Percentiles rank a stretch among this genome's conserved stretches.
phyloP scores from a whole-genome alignment of 1,284 basidiomycete species.

The Cryptococcus neoformans region DNA sequence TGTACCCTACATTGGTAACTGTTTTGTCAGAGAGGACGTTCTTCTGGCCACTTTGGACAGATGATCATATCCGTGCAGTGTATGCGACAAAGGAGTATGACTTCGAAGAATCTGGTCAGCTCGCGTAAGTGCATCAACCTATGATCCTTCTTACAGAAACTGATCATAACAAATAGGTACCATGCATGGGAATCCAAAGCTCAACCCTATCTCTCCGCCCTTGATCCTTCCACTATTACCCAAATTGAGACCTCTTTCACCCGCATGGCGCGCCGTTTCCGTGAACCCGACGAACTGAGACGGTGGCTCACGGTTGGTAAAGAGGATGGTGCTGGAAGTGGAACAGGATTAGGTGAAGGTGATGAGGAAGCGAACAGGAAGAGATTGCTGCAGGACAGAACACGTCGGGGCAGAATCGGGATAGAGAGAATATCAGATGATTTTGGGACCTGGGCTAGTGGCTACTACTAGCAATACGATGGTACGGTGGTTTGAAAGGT shows the following conservation, averaged over 20 bases:
- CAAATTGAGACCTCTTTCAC: slow-evolving; percentile 35
- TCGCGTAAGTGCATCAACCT: slow-evolving; percentile 19
- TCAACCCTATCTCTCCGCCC: slow-evolving; percentile 21
- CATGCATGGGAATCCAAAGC: slow-evolving; percentile 47
- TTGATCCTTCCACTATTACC: slow-evolving; percentile 30
- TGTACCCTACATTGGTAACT: slow-evolving; percentile 46
- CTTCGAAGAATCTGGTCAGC: slow-evolving; percentile 36
- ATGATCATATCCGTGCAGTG: slow-evolving; percentile 32
- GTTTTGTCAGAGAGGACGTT: slow-evolving; percentile 49
- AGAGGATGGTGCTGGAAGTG: slow-evolving; percentile 11
- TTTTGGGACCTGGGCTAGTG: no score
- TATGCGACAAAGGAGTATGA: slow-evolving; percentile 35
- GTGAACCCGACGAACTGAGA: slow-evolving; percentile 26
- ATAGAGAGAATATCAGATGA: background rate
- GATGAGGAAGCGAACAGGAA: slow-evolving; percentile 13
- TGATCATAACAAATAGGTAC: slow-evolving; percentile 17
- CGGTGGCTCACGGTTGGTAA: slow-evolving; percentile 16
- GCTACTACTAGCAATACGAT: no score
- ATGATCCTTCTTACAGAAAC: background rate
- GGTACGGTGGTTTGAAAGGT: no score
- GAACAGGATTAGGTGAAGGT: slow-evolving; percentile 8
- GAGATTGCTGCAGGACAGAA: background rate
- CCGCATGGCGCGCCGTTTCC: slow-evolving; percentile 31
- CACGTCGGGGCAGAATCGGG: background rate
- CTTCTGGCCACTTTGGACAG: slow-evolving; percentile 51